Base-by-base conservation (phyloP, 1,284 basidiomycete genomes). In the Fomitopsis schrenkii region DNA sequence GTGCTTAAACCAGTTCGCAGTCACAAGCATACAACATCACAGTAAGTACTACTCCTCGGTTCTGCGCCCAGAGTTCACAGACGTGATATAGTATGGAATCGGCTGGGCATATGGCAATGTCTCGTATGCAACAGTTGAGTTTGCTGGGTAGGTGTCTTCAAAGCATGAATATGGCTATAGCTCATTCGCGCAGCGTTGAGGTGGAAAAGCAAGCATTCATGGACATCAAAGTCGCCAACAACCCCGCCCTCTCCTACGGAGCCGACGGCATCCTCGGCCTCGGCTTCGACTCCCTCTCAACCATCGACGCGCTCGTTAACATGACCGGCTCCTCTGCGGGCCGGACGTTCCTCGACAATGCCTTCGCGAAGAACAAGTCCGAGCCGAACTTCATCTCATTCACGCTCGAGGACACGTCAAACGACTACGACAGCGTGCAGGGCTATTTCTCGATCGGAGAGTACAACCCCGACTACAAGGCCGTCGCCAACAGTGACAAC, bases 311-410 rank as follows among this genome's bases (percentile, higher is more conserved):
- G 14, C 70, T 77, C 3, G 75, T 92, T 57, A 90, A 88, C 64
- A 68, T 72, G 15, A 83, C 86, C 1, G 79, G 81, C 33, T 78
- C 80, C 4, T 78, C 81, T 2, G 77, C 81, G 6, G 91, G 91
- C 41, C 83, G 88, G 52, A 87, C 83, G 63, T 69, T 93, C 45
- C 79, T 93, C 15, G 88, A 85, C 75, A 93, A 91, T 68, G 75
- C 90, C 50, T 93, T 93, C 72, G 74, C 78, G 35, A 79, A 83
- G 65, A 87, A 92, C 72, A 82, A 84, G 2, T 73, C 68, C 14
- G 83, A 90, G 68, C 88, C 87, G 54, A 93, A 93, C 70, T 93
- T 86, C 71, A 87, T 93, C 66, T 83, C 90, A 0, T 88, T 93
- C 69, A 80, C 87, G 0, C 76, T 93, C 36, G 83, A 90, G 67